phyloP scores from a whole-genome alignment of 2,329 filamentous ascomycete genomes.

The Orbilia javanica region DNA sequence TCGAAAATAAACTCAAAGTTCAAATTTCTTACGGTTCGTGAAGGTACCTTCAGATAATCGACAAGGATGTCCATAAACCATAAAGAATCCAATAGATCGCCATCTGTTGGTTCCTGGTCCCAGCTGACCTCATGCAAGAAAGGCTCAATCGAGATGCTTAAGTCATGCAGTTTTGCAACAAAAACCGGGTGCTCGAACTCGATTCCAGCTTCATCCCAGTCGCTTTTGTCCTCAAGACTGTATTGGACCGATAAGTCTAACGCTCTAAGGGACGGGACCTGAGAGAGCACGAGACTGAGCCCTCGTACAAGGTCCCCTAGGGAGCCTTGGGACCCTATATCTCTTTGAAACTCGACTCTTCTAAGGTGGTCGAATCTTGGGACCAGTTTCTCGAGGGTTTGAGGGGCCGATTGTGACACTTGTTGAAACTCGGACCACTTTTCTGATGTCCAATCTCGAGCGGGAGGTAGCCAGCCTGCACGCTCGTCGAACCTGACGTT shows the following conservation, averaged over 20 bases:
- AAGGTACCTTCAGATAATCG: background rate
- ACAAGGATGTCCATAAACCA: conserved; percentile 12
- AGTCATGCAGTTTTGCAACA: background rate
- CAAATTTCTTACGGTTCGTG: background rate
- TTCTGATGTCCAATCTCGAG: background rate
- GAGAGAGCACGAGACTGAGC: background rate
- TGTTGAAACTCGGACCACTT: background rate
- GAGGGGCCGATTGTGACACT: background rate
- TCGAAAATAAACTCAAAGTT: conserved; percentile 10
- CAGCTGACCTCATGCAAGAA: background rate
- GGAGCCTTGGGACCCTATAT: background rate
- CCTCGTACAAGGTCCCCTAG: background rate
- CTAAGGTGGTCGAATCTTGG: background rate
- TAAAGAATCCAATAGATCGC: background rate
- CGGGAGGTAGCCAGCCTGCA: background rate
- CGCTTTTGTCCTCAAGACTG: background rate
- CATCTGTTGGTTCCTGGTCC: background rate
- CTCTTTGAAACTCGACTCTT: background rate
- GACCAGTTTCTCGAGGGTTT: background rate
- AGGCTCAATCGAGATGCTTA: background rate
- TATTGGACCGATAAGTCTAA: background rate
- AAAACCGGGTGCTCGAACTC: background rate
- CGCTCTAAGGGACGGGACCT: background rate
- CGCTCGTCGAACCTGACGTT: background rate
- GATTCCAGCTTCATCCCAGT: background rate